A percentile compares a stretch with the other conserved stretches of the same genome.
Conservation (phyloP, 208 protist species). For the Crithidia thermophila region DNA sequence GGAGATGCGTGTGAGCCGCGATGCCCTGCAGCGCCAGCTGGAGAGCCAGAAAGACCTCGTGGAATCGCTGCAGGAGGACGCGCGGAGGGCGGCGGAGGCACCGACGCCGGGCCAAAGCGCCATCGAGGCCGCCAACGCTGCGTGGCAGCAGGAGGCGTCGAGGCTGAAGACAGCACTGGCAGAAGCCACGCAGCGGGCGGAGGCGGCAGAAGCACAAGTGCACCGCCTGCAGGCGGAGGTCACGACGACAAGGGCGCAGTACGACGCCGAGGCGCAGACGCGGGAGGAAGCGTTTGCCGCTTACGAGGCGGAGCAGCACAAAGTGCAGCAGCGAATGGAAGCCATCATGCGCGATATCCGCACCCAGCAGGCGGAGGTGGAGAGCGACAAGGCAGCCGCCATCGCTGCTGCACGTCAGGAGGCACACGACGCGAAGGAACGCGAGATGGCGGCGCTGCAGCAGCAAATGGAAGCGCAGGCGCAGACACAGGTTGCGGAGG, state of each 20-base stretch:
- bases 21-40: constrained; percentile 16
- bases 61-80: background rate
- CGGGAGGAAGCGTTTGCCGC: background rate
- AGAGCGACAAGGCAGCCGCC: background rate
- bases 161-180: background rate
- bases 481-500: background rate
- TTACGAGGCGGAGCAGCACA: constrained; percentile 8
- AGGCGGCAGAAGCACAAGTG: background rate
- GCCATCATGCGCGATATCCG: background rate
- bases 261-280: constrained; percentile 8
- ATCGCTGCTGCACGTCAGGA: constrained; percentile 6
- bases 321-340: constrained; percentile 14
- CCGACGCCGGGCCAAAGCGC: background rate
- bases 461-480: constrained; percentile 8
- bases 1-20: constrained; percentile 17
- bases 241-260: background rate
- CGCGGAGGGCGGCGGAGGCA: background rate
- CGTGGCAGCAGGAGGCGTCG: background rate
- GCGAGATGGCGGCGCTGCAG: constrained; percentile 25
- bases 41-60: background rate
- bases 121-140: background rate
- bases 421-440: constrained; percentile 23
- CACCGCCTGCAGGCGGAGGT: constrained; percentile 2
- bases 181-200: constrained; percentile 6
- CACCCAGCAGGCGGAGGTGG: constrained; percentile 7